These are phyloP conservation scores for Pogostemon cablin DNA, from an alignment of 257 asterid species.

Conservation along the genomic window DNA sequence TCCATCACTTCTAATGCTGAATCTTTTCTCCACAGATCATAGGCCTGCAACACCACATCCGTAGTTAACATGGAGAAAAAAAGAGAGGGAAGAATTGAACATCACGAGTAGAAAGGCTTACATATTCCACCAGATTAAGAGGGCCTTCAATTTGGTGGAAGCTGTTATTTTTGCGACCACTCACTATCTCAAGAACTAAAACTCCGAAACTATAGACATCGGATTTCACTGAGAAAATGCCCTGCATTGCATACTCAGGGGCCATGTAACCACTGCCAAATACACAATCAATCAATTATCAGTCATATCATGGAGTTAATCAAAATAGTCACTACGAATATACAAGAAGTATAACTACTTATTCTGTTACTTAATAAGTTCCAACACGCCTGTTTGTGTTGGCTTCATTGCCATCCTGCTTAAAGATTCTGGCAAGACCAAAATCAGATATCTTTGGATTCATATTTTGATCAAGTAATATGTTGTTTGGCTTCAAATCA, in stretches of 20 bases:
- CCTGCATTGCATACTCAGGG: constrained; percentile 72
- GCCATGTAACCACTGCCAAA: constrained; percentile 67
- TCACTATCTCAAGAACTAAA: constrained; percentile 56
- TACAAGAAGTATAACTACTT: background rate
- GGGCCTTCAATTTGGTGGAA: constrained; percentile 51
- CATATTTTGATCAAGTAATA: constrained; percentile 61
- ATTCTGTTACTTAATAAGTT: constrained; percentile 50
- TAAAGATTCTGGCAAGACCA: constrained; percentile 65
- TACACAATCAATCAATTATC: background rate
- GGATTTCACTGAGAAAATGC: constrained; percentile 62
- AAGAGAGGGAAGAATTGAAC: background rate
- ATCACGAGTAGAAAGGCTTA: constrained; percentile 35
- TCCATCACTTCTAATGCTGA: constrained; percentile 47
- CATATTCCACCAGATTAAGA: constrained; percentile 58
- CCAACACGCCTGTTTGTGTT: constrained; percentile 57
- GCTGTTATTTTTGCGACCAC: constrained; percentile 54
- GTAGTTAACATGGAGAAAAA: background rate
- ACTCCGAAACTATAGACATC: constrained; percentile 69
- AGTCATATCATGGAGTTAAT: background rate
- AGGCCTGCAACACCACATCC: constrained; percentile 44
- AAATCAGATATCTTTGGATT: constrained; percentile 70
- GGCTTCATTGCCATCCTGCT: constrained; percentile 47
- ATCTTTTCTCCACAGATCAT: constrained; percentile 58
- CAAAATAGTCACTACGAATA: background rate
- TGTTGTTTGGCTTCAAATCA: constrained; percentile 62